Conservation (phyloP, 192 early-diverging fungal species). For the Chytriomyces sp. region DNA sequence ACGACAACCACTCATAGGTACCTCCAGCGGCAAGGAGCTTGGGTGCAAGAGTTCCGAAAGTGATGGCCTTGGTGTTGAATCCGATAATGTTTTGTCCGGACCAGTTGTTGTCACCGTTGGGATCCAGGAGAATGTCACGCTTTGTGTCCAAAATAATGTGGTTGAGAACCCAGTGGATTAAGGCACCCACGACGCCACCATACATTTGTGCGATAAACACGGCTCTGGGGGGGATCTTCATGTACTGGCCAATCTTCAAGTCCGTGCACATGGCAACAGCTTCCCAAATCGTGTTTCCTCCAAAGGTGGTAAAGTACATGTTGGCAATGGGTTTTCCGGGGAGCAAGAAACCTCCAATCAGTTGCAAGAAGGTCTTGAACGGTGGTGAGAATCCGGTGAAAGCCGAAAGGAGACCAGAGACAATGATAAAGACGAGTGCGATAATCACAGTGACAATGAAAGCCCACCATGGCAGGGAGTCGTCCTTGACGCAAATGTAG, state of each 20-base stretch:
- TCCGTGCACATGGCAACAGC: conserved; percentile 66
- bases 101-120: conserved; percentile 64
- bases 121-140: conserved; percentile 10
- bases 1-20: conserved; percentile 51
- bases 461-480: conserved; percentile 34
- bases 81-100: conserved; percentile 63
- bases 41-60: conserved; percentile 69
- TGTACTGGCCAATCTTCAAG: conserved; percentile 47
- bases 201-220: conserved; percentile 76
- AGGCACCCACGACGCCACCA: conserved; percentile 63
- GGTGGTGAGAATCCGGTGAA: background rate
- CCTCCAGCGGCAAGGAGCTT: conserved; percentile 72
- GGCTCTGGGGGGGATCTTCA: conserved; percentile 65
- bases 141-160: conserved; percentile 6
- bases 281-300: conserved; percentile 64
- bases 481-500: conserved; percentile 8
- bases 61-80: conserved; percentile 75
- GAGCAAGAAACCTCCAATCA: conserved; percentile 18
- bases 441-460: conserved; percentile 46
- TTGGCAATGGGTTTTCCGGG: conserved; percentile 69
- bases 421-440: conserved; percentile 60
- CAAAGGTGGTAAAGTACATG: conserved; percentile 74
- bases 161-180: conserved; percentile 30
- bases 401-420: conserved; percentile 45
- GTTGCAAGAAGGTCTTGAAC: background rate